phyloP scores from a whole-genome alignment of 2,329 filamentous ascomycete species.

The Aspergillus sp. region DNA sequence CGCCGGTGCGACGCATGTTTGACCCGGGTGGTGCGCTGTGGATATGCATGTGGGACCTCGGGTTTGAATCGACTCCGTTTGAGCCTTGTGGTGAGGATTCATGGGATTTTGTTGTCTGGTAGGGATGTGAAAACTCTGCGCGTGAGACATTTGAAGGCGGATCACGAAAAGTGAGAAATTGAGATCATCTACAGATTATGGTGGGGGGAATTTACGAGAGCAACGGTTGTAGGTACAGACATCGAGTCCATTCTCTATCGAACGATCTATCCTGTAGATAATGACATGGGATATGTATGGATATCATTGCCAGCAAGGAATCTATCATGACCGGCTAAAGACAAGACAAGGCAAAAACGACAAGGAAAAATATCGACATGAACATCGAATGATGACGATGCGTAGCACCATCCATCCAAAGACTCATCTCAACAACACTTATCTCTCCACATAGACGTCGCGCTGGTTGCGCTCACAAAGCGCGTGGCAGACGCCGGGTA shows the following conservation, averaged over 20 bases:
- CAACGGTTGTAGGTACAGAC: background rate
- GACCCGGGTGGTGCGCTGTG: background rate
- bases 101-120: too few relatives aligned
- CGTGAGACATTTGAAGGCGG: too few relatives aligned
- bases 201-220: too few relatives aligned
- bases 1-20: background rate
- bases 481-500: background rate
- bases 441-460: background rate
- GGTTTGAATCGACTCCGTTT: background rate
- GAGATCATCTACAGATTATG: too few relatives aligned
- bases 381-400: background rate
- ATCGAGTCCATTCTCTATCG: background rate
- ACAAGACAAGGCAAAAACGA: background rate
- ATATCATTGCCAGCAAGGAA: background rate
- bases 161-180: too few relatives aligned
- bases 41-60: background rate
- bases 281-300: background rate
- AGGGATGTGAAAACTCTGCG: too few relatives aligned
- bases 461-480: background rate
- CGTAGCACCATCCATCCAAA: background rate
- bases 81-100: background rate
- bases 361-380: background rate
- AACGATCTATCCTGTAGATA: background rate
- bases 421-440: background rate
- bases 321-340: background rate